Base-by-base conservation (phyloP, 345 rosid species). In the Mallotus nudiflorus region DNA sequence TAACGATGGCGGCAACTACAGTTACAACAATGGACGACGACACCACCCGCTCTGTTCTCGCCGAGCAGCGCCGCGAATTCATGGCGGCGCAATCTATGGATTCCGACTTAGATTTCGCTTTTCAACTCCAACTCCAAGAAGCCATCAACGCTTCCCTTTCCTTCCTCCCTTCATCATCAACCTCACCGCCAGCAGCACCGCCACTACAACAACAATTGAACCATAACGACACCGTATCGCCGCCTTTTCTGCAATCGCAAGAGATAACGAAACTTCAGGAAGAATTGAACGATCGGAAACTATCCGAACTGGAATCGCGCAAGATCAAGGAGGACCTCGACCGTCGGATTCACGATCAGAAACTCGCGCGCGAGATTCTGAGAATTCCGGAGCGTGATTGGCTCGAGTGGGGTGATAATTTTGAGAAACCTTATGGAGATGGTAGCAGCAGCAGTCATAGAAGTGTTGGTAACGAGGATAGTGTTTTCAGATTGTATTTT, bases 51-150 rank as follows among this genome's bases (percentile, higher is more conserved):
- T 51, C 53, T 25, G 25, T 62, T 28, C 61, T 71, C 27, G 19
- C 31, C 22, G 54, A 71, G 51, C 74, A 71, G 15, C 68, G 53
- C 11, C 68, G 59, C 51, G 87, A 84, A 57, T 35, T 86, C 72
- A 69, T 73, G 77, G 87, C 80, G 3, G 86, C 90, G 59, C 71
- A 76, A 76, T 28, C 85, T 73, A 70, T 82, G 25, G 76, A 73
- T 11, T 35, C 77, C n/a, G 96, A 90, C 78, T 78, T 74, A 31
- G 87, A 88, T 57, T 79, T 83, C 14, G 96, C 92, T 28, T 88
- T 88, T 83, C 56, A 74, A 13, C 92, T 90, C 70, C 92, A 90
- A 72, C 78, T 90, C 82, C 77, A 85, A 56, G 96, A 90, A 82
- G 85, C 90, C 76, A 48, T 83, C 15, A 64, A 70, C 78, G 84